These are phyloP conservation scores for Thymus quinquecostatus DNA, from an alignment of 257 asterid genomes.

Conservation along the genomic window DNA sequence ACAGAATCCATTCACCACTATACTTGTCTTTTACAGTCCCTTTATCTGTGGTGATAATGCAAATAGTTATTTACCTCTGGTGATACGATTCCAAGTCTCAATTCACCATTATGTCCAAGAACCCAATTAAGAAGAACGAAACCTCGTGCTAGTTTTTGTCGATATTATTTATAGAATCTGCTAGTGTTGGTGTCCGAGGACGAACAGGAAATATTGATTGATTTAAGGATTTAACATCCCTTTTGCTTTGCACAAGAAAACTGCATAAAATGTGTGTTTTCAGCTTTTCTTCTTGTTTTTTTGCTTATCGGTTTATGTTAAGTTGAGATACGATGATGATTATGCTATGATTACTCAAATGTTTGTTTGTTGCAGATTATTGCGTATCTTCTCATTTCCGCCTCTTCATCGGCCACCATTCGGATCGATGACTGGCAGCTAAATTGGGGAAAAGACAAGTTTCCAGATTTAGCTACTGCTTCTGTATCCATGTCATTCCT, in stretches of 20 bases:
- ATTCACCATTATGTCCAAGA: not conserved
- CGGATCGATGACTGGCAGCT: conserved; percentile 78
- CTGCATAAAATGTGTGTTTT: not conserved
- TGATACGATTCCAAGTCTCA: not conserved
- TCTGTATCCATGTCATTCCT: conserved; percentile 78
- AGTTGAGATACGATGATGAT: not conserved
- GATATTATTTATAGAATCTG: too few relatives aligned
- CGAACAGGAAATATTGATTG: not conserved
- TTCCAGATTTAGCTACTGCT: conserved; percentile 76
- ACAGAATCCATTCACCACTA: conserved; percentile 33
- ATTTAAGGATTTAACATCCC: not conserved
- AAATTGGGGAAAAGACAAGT: conserved; percentile 89
- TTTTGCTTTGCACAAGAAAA: not conserved
- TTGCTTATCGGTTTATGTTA: not conserved
- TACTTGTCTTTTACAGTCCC: conserved; percentile 9
- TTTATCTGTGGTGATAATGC: not conserved
- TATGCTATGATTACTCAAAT: not conserved
- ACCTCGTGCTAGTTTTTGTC: not conserved
- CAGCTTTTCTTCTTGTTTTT: not conserved
- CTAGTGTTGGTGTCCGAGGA: too few relatives aligned
- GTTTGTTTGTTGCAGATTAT: conserved; percentile 54
- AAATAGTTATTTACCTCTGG: not conserved
- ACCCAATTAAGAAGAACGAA: not conserved
- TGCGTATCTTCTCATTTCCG: conserved; percentile 85
- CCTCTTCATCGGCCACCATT: conserved; percentile 87